Base-by-base conservation (phyloP, 2,329 filamentous ascomycete species). In the Alternaria brassicae region DNA sequence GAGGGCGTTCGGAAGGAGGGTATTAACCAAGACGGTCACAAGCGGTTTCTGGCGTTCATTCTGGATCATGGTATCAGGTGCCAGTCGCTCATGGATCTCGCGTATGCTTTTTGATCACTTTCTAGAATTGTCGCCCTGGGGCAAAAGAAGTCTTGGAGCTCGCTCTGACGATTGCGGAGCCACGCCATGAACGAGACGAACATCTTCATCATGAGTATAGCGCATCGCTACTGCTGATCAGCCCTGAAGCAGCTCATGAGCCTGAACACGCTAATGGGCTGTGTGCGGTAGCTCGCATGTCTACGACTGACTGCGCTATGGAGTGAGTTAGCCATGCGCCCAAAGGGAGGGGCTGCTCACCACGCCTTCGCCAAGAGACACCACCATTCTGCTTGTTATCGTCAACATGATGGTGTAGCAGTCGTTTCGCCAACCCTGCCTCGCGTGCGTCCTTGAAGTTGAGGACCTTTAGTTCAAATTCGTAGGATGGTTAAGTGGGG, bases 21-120 rank as follows among this genome's bases (percentile, higher is more conserved):
- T 21, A 15, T 15, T 3, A 10, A 4, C 15, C 19, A 19, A 3
- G 17, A 10, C 8, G 17, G 4, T 15, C 19, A 15, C 3, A 34
- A 3, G 19, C 17, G 0, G 19, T 23, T 6, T 12, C 17, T 19
- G 1, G 13, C 1, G 44, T 47, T 23, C 15, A 19, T 2, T 4
- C 1, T 23, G 19, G 28, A 23, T 12, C 4, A 34, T 19, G 32
- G 7, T 9, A 23, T n/a, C 13, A 4, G 32, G 19, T 47, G 44
- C n/a, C 13, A 47, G 44, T 21, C 44, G 19, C 19, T 34, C 44
- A 32, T 15, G 19, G 8, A 32, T 47, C 28, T 12, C 1, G 12
- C 0, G 0, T n/a, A 34, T 47, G 0, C 17, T 19, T 1, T 23
- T 7, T 23, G 1, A 28, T 3, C 19, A 17, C 4, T 47, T 13